Conservation (phyloP, 495 filamentous ascomycete genomes). For the Neurospora africana region DNA sequence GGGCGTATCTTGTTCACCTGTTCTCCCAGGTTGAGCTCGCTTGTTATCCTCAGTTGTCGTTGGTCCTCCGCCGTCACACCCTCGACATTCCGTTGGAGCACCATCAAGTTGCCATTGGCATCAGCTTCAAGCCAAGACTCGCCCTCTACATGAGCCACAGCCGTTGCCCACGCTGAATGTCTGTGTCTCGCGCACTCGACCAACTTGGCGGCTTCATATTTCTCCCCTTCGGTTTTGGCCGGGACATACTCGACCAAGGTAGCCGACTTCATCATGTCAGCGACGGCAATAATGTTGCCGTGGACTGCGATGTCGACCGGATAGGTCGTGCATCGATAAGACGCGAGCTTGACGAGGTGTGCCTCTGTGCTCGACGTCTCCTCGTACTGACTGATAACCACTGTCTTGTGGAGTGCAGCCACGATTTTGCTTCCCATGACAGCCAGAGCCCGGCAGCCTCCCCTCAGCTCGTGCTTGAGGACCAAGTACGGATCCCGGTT, state of each 20-base stretch:
- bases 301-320: conserved; percentile 73
- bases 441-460: conserved; percentile 67
- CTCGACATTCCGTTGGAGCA: conserved; percentile 58
- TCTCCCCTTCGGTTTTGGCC: conserved; percentile 24
- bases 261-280: conserved; percentile 89
- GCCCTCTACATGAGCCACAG: conserved; percentile 53
- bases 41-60: conserved; percentile 57
- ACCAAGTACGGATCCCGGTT: conserved; percentile 60
- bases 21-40: conserved; percentile 78
- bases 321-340: conserved; percentile 72
- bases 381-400: conserved; percentile 52
- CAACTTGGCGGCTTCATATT: conserved; percentile 37
- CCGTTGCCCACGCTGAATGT: conserved; percentile 71
- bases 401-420: conserved; percentile 76
- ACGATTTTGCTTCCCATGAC: conserved; percentile 65
- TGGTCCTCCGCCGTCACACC: conserved; percentile 67
- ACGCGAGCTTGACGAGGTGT: conserved; percentile 53
- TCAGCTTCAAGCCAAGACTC: conserved; percentile 73
- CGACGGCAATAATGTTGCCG: conserved; percentile 65
- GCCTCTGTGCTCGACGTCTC: conserved; percentile 38
- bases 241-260: conserved; percentile 59
- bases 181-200: conserved; percentile 71
- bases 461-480: conserved; percentile 52
- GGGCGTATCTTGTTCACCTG: conserved; percentile 74
- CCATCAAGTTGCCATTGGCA: conserved; percentile 74